These are phyloP conservation scores for Canariomyces notabilis DNA, from an alignment of 2,329 filamentous ascomycete species.

Conservation along the genomic window DNA sequence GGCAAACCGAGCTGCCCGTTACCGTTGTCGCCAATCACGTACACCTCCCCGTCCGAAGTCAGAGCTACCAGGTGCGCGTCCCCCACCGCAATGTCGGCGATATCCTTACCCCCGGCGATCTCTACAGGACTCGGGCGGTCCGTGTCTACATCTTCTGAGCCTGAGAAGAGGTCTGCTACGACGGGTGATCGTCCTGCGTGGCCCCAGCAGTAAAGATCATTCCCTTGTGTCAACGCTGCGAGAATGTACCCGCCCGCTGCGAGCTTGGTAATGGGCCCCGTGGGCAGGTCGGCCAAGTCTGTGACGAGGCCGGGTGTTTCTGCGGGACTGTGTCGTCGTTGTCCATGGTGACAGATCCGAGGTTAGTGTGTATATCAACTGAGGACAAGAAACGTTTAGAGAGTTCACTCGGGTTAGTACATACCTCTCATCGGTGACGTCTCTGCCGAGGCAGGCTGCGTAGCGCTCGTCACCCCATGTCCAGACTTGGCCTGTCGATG, in stretches of 20 bases:
- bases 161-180: conserved; percentile 24
- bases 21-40: conserved; percentile 50
- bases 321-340: conserved; percentile 36
- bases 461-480: conserved; percentile 58
- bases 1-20: conserved; percentile 56
- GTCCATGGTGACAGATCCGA: no score
- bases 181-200: conserved; percentile 32
- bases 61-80: conserved; percentile 55
- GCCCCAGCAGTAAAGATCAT: conserved; percentile 61
- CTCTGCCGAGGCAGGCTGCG: conserved; percentile 50
- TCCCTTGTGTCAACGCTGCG: conserved; percentile 52
- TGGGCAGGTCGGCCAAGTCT: conserved; percentile 47
- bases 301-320: conserved; percentile 41
- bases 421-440: conserved; percentile 36
- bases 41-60: conserved; percentile 45
- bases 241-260: conserved; percentile 52
- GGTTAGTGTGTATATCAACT: background rate
- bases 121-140: conserved; percentile 40
- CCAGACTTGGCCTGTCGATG: conserved; percentile 40
- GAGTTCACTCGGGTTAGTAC: no score
- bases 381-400: no score
- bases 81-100: conserved; percentile 54
- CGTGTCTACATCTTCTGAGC: conserved; percentile 5
- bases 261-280: conserved; percentile 48
- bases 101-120: conserved; percentile 44